These are phyloP conservation scores for Suillus subluteus DNA, from an alignment of 768 basidiomycete species.

Conservation along the genomic window DNA sequence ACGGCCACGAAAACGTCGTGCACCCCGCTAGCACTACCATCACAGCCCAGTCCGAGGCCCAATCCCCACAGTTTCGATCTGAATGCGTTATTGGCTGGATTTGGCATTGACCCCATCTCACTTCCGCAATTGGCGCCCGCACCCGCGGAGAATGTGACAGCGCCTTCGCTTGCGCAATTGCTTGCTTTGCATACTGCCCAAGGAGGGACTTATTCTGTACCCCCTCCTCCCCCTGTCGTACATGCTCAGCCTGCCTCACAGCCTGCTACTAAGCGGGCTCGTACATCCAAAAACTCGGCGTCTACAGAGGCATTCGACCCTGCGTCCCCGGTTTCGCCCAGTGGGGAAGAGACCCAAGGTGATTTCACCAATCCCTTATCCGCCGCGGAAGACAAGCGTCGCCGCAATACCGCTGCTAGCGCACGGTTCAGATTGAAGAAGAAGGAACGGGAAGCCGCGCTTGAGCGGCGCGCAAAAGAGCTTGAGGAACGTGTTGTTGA, in stretches of 20 bases:
- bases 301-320: conserved; percentile 24
- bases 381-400: conserved; percentile 86
- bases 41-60: conserved; percentile 40
- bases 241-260: conserved; percentile 25
- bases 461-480: conserved; percentile 85
- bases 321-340: conserved; percentile 30
- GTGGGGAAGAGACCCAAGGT: conserved; percentile 30
- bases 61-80: conserved; percentile 48
- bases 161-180: conserved; percentile 71
- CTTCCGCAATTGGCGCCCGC: conserved; percentile 30
- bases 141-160: conserved; percentile 32
- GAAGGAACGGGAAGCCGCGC: conserved; percentile 91
- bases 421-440: conserved; percentile 95
- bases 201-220: conserved; percentile 24
- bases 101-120: conserved; percentile 49
- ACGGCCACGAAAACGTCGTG: conserved; percentile 63
- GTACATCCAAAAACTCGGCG: conserved; percentile 55
- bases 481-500: conserved; percentile 77
- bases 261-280: conserved; percentile 55
- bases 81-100: conserved; percentile 38
- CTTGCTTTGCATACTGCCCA: conserved; percentile 60
- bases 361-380: conserved; percentile 38
- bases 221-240: conserved; percentile 21
- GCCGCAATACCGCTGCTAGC: conserved; percentile 90
- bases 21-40: conserved; percentile 44